Evolutionary conservation across 140 eudicot genomes (phyloP).

Genomic region (Eryngium alpinum): DNA sequence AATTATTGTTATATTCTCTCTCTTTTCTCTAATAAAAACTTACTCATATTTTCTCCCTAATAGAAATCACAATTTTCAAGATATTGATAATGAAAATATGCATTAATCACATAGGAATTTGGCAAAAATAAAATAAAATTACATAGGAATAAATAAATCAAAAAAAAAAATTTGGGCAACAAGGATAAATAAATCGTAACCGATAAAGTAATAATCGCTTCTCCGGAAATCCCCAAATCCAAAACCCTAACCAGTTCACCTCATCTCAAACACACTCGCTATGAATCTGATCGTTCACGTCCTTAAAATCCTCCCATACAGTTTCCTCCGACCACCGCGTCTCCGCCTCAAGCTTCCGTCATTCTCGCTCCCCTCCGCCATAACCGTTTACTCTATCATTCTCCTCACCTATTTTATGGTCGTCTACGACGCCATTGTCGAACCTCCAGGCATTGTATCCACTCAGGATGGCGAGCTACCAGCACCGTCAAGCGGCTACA

Average conservation of each 20-base stretch:
- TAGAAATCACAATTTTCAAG: no score
- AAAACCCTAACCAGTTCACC: constrained; percentile 11
- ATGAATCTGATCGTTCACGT: constrained; percentile 64
- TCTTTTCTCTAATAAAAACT: no score
- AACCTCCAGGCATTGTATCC: constrained; percentile 96
- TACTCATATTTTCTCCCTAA: no score
- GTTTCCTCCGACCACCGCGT: constrained; percentile 89
- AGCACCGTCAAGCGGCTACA: constrained; percentile 53
- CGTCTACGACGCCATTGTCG: constrained; percentile 93
- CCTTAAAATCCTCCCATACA: constrained; percentile 53
- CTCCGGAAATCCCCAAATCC: neutral
- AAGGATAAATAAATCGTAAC: no score
- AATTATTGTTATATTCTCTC: no score
- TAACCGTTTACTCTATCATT: constrained; percentile 66
- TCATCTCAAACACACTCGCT: constrained; percentile 5
- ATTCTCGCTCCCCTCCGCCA: constrained; percentile 75
- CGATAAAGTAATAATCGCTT: no score
- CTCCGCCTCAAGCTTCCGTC: constrained; percentile 85
- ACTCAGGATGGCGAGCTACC: constrained; percentile 65
- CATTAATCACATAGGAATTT: no score
- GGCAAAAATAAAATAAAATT: no score
- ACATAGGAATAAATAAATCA: no score
- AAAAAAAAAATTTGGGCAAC: no score
- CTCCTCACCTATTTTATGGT: constrained; percentile 96
- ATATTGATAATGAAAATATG: no score